A percentile compares a stretch with the other conserved stretches of the same genome.
phyloP scores from a whole-genome alignment of 2,329 filamentous ascomycete species.

The Exophiala spinifera region DNA sequence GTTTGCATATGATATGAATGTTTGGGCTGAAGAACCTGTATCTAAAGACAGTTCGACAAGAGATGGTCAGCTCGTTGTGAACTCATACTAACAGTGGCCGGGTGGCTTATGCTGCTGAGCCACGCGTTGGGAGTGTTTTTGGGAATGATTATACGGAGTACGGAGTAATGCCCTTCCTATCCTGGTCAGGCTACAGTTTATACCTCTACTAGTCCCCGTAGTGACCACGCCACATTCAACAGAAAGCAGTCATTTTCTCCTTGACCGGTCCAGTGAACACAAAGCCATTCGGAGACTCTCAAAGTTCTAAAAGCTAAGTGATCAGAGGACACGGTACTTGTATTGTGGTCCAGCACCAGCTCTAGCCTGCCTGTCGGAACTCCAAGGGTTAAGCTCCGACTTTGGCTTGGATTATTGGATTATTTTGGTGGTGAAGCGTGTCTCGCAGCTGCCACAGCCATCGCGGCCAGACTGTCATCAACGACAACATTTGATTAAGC shows the following conservation, averaged over 20 bases:
- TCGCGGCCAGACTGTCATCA: slow-evolving; percentile 9
- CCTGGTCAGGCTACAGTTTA: background rate
- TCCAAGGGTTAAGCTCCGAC: background rate
- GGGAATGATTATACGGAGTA: no score
- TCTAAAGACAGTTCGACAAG: no score
- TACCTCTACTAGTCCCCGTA: no score
- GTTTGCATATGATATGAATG: no score
- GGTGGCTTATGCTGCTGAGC: slow-evolving; percentile 10
- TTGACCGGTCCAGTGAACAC: no score
- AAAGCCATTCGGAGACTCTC: no score
- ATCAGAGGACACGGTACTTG: no score
- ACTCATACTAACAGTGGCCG: no score
- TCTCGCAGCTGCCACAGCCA: slow-evolving; percentile 14
- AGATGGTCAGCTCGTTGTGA: no score
- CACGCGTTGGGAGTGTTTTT: background rate
- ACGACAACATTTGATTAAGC: slow-evolving; percentile 15
- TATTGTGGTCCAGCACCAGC: no score
- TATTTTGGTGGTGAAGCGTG: background rate
- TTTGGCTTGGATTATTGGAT: background rate
- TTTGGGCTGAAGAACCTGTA: no score
- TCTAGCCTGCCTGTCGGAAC: background rate
- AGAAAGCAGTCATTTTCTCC: background rate
- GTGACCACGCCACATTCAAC: background rate
- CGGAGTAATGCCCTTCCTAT: slow-evolving; percentile 8
- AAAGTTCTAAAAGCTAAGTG: no score